These are phyloP conservation scores for Periconia sp. DNA, from an alignment of 2,329 filamentous ascomycete genomes.

Conservation along the genomic window DNA sequence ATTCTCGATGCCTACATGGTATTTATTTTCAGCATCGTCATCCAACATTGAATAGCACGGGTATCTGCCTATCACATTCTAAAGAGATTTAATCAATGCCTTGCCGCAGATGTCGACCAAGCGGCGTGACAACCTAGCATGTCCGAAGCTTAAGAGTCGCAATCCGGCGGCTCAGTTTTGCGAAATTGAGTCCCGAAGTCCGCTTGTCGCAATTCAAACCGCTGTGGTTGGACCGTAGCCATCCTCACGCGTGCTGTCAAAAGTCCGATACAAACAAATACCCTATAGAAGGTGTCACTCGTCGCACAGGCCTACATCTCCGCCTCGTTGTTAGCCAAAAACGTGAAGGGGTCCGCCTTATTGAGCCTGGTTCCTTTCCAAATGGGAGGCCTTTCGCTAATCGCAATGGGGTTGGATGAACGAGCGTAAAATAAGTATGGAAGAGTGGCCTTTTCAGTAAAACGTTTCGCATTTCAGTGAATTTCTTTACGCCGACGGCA, in stretches of 20 bases:
- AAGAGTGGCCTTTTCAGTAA: not conserved
- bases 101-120: not conserved
- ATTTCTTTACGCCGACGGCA: not conserved
- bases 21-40: too few relatives aligned
- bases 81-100: not conserved
- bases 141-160: not conserved
- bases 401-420: not conserved
- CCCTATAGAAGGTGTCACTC: not conserved
- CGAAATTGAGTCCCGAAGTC: not conserved
- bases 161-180: not conserved
- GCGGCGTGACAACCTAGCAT: not conserved
- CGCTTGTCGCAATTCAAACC: not conserved
- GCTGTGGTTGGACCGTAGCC: not conserved
- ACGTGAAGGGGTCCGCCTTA: not conserved
- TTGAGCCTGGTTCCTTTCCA: not conserved
- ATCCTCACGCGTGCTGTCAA: not conserved
- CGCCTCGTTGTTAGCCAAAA: not conserved
- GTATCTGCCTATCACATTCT: not conserved
- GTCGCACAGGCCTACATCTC: too few relatives aligned
- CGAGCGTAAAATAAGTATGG: not conserved
- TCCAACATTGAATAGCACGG: too few relatives aligned
- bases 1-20: too few relatives aligned
- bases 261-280: not conserved
- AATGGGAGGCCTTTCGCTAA: not conserved
- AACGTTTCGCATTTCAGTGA: not conserved